These are phyloP conservation scores for Xylaria bambusicola DNA, from an alignment of 495 filamentous ascomycete genomes.

Conservation along the genomic window DNA sequence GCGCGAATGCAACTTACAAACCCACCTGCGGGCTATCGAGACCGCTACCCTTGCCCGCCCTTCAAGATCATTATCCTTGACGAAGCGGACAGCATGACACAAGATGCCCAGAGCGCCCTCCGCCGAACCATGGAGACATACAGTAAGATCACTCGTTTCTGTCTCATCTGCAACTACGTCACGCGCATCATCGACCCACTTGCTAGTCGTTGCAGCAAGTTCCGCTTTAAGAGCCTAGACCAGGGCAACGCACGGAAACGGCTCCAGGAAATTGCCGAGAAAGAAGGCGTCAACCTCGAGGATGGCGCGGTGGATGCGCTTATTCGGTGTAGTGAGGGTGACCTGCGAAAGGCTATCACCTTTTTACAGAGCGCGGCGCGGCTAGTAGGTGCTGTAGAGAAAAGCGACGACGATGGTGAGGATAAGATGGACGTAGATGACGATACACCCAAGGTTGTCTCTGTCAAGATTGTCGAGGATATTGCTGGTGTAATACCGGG, in stretches of 20 bases:
- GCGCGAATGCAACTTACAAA: conserved; percentile 91
- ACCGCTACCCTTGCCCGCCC: conserved; percentile 87
- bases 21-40: conserved; percentile 65
- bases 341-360: conserved; percentile 93
- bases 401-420: conserved; percentile 46
- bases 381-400: conserved; percentile 62
- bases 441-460: conserved; percentile 59
- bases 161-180: conserved; percentile 97
- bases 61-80: conserved; percentile 99
- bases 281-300: conserved; percentile 73
- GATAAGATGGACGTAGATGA: conserved; percentile 61
- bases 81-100: conserved; percentile 98
- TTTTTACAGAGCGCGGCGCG: conserved; percentile 90
- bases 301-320: conserved; percentile 79
- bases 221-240: conserved; percentile 95
- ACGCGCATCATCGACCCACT: conserved; percentile 97
- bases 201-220: conserved; percentile 91
- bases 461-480: conserved; percentile 80
- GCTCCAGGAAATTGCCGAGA: conserved; percentile 75
- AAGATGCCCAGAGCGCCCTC: conserved; percentile 92
- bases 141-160: conserved; percentile 93
- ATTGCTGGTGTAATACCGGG: conserved; percentile 94
- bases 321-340: conserved; percentile 86
- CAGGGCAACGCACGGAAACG: conserved; percentile 73
- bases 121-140: conserved; percentile 98